Base-by-base conservation (phyloP, 768 basidiomycete genomes). In the Dendrothele bispora region DNA sequence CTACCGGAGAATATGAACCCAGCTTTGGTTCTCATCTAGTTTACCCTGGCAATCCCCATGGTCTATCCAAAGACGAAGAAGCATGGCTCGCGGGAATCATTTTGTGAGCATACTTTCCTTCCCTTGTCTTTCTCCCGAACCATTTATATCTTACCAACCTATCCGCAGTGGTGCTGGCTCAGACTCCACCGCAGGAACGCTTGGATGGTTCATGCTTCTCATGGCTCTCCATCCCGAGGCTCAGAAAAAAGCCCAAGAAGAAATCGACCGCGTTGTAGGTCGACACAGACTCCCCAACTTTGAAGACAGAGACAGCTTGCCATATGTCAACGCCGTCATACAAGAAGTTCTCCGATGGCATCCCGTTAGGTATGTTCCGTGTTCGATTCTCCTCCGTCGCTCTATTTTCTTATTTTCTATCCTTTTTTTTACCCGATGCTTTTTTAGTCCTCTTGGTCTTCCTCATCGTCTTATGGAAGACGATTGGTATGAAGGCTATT, bases 401-500 rank as follows among this genome's bases (percentile, higher is more conserved):
- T 32, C 30, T 17, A 10, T 32, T 17, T 32, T 32, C 30, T 17
- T 32, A 10, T 10, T 32, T 10, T 10, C 30, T 32, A 32, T 17
- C 10, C 30, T 32, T 17, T 10, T 10, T 10, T 17, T 50, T 18
- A 17, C 42, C 17, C 17, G 30, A 10, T 17, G 30, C 30, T 32
- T 32, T 32, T 32, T 10, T 17, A 32, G 30, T 39, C 38, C 38
- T 10, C 10, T 39, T 10, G 52, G 52, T 20, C 52, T 53, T 36
- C 52, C 52, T 7, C 67, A 69, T 24, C 58, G 61, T n/a, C 58
- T 53, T 5, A 55, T 57, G 21, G 50, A 61, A 21, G 65, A 15
- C n/a, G n/a, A n/a, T n/a, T n/a, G n/a, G n/a, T n/a, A n/a, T n/a
- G n/a, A n/a, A n/a, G n/a, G n/a, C n/a, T 58, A 59, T 37, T 35